Evolutionary conservation across 2,329 filamentous ascomycete species (phyloP), one percentile per base, ranked within the genome.

Genomic region (Nemania sp.): DNA sequence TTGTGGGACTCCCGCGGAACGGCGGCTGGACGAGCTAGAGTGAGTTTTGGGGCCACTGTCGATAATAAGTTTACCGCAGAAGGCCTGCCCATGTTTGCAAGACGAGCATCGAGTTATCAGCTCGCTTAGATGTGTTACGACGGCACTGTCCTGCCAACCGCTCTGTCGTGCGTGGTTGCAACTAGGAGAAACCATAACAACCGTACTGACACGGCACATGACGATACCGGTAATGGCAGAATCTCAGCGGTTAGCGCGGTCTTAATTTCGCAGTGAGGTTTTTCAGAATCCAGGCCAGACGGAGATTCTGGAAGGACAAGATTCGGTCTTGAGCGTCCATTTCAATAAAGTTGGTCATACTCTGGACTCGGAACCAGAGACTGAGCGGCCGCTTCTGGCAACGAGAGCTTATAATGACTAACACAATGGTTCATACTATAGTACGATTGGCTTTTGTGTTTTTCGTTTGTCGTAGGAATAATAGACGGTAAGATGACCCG

Each of bases 111-210:
- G 68, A 43, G 64, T 67, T 62, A 72, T 70, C 52, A 69, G 64
- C 18, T 52, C 32, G 58, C 67, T 62, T 41, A 73, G 69, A 63
- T 73, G 35, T 5, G 54, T 64, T 38, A 20, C 65, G 24, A 73
- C 69, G 32, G 60, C 60, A 32, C 22, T 38, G 41, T 73, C 71
- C 51, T 70, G 64, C 71, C 71, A 73, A 32, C 69, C 69, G 27
- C 35, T 70, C 67, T 73, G 71, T 43, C 71, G 69, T 51, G 67
- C 67, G 51, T 73, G 71, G 58, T 73, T 70, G 67, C 71, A 73
- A 62, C 70, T 64, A 52, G 59, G 58, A 27, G 57, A 67, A 43
- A 32, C 38, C 71, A 73, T 73, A 22, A 70, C 65, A 54, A 73
- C 66, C 24, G 69, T 64, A 64, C 69, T 58, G 55, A 71, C 69